Percentiles rank a stretch among this genome's conserved stretches.
Evolutionary conservation across 768 basidiomycete species (phyloP).

Genomic region (Clitopilus hobsonii): DNA sequence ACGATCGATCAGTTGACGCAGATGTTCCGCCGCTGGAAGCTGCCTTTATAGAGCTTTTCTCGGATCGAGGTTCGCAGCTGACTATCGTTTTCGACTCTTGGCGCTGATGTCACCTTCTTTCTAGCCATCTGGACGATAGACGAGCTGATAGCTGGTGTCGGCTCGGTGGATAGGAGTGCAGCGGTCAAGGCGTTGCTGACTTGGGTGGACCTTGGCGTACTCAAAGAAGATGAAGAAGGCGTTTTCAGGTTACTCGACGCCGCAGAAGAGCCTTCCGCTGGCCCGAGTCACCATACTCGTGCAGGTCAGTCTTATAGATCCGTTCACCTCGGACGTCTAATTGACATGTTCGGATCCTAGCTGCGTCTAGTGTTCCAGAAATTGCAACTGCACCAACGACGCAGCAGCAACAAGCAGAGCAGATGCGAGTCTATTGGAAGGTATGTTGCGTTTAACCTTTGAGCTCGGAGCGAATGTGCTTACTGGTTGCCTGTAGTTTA

Average conservation of each 20-base stretch:
- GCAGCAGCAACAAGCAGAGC: constrained; percentile 77
- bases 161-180: constrained; percentile 56
- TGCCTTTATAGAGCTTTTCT: constrained; percentile 84
- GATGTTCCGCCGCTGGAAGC: constrained; percentile 89
- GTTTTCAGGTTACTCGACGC: constrained; percentile 64
- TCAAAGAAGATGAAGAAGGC: constrained; percentile 63
- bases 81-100: neutral
- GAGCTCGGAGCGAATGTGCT: neutral
- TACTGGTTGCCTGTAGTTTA: constrained; percentile 47
- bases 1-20: constrained; percentile 71
- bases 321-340: neutral
- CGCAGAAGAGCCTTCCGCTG: constrained; percentile 39
- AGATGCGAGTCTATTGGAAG: constrained; percentile 90
- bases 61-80: constrained; percentile 58
- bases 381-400: constrained; percentile 45
- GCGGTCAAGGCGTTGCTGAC: constrained; percentile 73
- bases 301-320: constrained; percentile 3
- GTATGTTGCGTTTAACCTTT: constrained; percentile 24
- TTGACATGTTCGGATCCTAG: neutral
- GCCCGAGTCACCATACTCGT: constrained; percentile 10
- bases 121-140: constrained; percentile 71
- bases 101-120: constrained; percentile 1
- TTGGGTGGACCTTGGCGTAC: constrained; percentile 80
- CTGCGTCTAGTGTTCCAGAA: constrained; percentile 31
- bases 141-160: constrained; percentile 61